Base-by-base conservation (phyloP, 1,284 basidiomycete genomes). In the Trichosporon faecale region DNA sequence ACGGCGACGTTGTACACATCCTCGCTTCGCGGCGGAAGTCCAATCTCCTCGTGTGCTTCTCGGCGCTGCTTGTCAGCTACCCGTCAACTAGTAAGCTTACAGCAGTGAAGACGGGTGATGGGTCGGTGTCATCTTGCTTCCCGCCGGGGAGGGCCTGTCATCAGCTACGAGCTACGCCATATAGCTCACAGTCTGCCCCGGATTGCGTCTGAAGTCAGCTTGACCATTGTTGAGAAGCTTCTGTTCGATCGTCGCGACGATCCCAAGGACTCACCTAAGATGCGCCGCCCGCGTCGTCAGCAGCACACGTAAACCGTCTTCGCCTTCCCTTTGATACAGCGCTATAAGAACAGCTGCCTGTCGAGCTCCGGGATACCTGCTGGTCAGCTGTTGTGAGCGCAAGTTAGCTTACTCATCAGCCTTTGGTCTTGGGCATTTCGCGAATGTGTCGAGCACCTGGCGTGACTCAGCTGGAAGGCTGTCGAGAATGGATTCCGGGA, bases 41-140 rank as follows among this genome's bases (percentile, higher is more conserved):
- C 88, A 16, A 93, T 90, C 84, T 95, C 93, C 82, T 95, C 93
- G 72, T 88, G 80, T 0, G 93, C 93, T 83, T 95, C 93, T 71
- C 93, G 86, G 61, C 87, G 86, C 92, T 94, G 76, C 2, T 1
- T 14, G 60, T 69, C 66, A 73, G 61, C 18, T 18, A 2, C 8
- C 12, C 14, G n/a, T 46, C n/a, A 11, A 40, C 67, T 29, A 21
- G 33, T 21, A 33, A 33, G 76, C 89, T 82, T 78, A 94, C 92
- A 16, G 93, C 93, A 55, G 93, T 93, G 64, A 87, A 83, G 12
- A 90, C 80, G 0, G 90, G 83, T 76, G 87, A 86, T 1, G 77
- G 77, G 79, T 95, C 93, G 1, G 85, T 85, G 14, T 87, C 85
- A 76, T 95, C 93, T 27, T 87, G 86, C 78, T 91, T 92, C 7